These are phyloP conservation scores for Solanum aculeatissimum DNA, from an alignment of 305 asterid genomes.

Conservation along the genomic window DNA sequence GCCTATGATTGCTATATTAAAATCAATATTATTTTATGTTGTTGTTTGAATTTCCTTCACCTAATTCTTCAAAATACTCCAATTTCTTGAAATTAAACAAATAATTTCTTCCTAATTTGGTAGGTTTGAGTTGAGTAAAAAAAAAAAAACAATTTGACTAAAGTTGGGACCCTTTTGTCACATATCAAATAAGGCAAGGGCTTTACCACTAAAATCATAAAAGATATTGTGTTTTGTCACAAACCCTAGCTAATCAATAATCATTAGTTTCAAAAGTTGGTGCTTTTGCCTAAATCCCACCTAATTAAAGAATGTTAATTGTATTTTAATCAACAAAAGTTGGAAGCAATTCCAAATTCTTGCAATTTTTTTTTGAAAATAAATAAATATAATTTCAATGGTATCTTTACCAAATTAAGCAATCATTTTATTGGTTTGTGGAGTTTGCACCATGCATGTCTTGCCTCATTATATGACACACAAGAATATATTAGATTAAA, in stretches of 20 bases:
- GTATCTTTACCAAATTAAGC: conserved; percentile 5
- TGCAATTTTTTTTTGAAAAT: not conserved
- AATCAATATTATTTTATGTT: not conserved
- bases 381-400: not conserved
- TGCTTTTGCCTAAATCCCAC: not conserved
- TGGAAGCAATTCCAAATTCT: not conserved
- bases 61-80: not conserved
- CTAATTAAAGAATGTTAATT: not conserved
- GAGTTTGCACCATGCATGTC: not conserved
- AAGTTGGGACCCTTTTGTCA: conserved; percentile 13
- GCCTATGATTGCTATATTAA: not conserved
- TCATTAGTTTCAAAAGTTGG: conserved; percentile 10
- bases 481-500: not conserved
- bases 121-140: not conserved
- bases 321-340: not conserved
- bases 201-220: conserved; percentile 2
- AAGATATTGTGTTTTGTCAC: conserved; percentile 6
- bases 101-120: not conserved
- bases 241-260: conserved; percentile 9
- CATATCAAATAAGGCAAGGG: conserved; percentile 12
- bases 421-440: not conserved
- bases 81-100: not conserved
- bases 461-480: not conserved
- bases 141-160: not conserved
- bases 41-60: not conserved